Conservation (phyloP, 2,329 filamentous ascomycete species). For the Neonectria punicea region DNA sequence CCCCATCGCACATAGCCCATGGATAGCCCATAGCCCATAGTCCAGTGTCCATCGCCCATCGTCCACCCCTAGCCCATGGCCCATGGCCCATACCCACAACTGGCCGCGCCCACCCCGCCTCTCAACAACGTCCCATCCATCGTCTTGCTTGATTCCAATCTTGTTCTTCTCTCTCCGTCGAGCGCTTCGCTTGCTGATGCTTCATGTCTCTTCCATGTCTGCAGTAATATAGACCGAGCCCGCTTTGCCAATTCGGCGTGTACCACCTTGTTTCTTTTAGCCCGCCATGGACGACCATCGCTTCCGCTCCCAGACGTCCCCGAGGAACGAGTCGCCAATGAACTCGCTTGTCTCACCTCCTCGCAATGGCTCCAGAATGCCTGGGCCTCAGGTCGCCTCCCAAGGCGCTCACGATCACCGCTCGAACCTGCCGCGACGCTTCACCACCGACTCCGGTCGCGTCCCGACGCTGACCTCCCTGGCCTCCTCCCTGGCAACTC, state of each 20-base stretch:
- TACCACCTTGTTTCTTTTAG: slow-evolving; percentile 54
- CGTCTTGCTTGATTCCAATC: slow-evolving; percentile 42
- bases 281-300: slow-evolving; percentile 78
- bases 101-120: slow-evolving; percentile 46
- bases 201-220: slow-evolving; percentile 50
- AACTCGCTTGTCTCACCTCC: slow-evolving; percentile 79
- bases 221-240: slow-evolving; percentile 47
- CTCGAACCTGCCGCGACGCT: slow-evolving; percentile 85
- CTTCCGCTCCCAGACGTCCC: slow-evolving; percentile 80
- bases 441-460: slow-evolving; percentile 91
- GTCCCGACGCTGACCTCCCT: slow-evolving; percentile 75
- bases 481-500: slow-evolving; percentile 56
- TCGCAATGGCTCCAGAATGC: slow-evolving; percentile 74
- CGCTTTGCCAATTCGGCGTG: slow-evolving; percentile 52
- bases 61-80: slow-evolving; percentile 32
- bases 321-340: slow-evolving; percentile 80
- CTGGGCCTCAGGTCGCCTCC: slow-evolving; percentile 59
- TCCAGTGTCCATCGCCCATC: slow-evolving; percentile 30
- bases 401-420: slow-evolving; percentile 71
- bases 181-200: slow-evolving; percentile 43
- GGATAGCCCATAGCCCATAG: slow-evolving; percentile 4
- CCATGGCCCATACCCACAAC: slow-evolving; percentile 41
- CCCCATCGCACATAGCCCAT: slow-evolving; percentile 26
- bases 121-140: slow-evolving; percentile 47
- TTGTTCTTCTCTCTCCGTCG: slow-evolving; percentile 34